Evolutionary conservation across 371 early-diverging fungal species (phyloP), one percentile per base, ranked within the genome.

Genomic region (Zychaea mexicana): DNA sequence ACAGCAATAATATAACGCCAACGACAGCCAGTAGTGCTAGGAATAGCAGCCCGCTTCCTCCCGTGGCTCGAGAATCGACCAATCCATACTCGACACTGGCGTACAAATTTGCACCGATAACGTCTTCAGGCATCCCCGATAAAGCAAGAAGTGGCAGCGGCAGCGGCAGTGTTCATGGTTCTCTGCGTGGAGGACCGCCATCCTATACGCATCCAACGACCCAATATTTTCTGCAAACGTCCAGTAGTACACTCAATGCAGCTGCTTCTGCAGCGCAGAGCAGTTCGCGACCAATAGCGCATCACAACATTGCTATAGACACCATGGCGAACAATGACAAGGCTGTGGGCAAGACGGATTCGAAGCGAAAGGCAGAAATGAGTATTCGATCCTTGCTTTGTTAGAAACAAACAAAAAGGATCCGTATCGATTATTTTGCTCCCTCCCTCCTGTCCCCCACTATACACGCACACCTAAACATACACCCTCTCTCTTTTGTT

Each of bases 141-240:
- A 33, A 8, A 33, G 33, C 8, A 8, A 12, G 33, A 8, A 5
- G 12, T 33, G 12, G 33, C 12, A 33, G 8, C 33, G 49, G 62
- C 2, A 33, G 39, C 13, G 24, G 24, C 13, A 22, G 27, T 39
- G n/a, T 55, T n/a, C n/a, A n/a, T 55, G 69, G 55, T 10, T 42
- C 56, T 10, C 61, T 68, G 19, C 61, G 58, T 27, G 39, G 55
- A n/a, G 57, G 57, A 7, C 62, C 60, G 54, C 52, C 62, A 59
- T 72, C 64, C 21, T 72, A 63, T 22, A 67, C 70, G 0, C 70
- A 70, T 57, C 74, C 74, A 9, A 63, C 74, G 12, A 62, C 62
- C 3, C 70, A 70, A 24, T 74, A 74, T 52, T 71, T 64, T 56
- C 42, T 68, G 32, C 69, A 74, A 28, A 74, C 74, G 3, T 70